Evolutionary conservation across 257 asterid genomes (phyloP), one percentile per base, ranked within the genome.

Genomic region (Cinchona pubescens): DNA sequence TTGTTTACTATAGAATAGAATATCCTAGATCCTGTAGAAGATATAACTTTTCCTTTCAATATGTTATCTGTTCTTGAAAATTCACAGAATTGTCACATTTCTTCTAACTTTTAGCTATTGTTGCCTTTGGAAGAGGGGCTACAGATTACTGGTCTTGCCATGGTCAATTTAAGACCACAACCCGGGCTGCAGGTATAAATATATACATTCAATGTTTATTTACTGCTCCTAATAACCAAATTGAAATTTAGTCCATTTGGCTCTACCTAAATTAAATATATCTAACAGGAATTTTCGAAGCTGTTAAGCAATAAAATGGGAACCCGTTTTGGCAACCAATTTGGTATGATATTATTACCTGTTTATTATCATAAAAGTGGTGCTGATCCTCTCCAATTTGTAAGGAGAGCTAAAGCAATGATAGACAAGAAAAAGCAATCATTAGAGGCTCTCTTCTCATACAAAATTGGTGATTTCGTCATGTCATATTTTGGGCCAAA

Each of bases 351-450:
- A 55, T 86, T 90, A 1, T 79, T 93, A 49, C 98, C 98, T 9
- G 82, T 83, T 75, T 70, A 78, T 29, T 91, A 88, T 75, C 80
- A 86, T 43, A 81, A 65, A 27, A 61, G 53, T 16, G 81, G 73
- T n/a, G 60, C 83, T 13, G 78, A 91, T 79, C 93, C 93, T 38
- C 87, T 93, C 46, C 69, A 83, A 30, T 88, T 67, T 75, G 85
- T 91, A 6, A 82, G 65, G 80, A 83, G 89, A 77, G 87, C 97
- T 1, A 93, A 93, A 67, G 70, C 83, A 35, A 91, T 87, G 90
- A 85, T 91, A 27, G 97, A 91, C 86, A 81, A 71, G 86, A 93
- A 93, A 73, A 93, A 93, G 74, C 87, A 81, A 4, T 93, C 98
- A 3, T 48, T 88, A 0, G 98, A 93, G 82, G 97, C 96, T 27